phyloP scores from a whole-genome alignment of 192 early-diverging fungal species.

The Podila minutissima region DNA sequence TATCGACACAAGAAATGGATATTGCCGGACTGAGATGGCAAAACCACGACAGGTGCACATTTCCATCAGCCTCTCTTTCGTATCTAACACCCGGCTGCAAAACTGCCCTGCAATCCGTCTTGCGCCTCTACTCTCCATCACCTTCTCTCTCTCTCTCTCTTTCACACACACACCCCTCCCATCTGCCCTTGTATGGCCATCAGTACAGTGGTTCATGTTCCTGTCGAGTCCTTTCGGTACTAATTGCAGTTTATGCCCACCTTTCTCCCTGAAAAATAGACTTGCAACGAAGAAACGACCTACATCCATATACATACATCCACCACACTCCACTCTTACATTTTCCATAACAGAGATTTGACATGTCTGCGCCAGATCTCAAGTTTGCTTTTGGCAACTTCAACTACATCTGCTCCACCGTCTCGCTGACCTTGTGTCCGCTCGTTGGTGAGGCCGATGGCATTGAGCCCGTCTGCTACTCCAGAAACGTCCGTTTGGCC shows the following conservation, averaged over 20 bases:
- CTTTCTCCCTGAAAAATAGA: neutral
- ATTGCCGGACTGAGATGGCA: too few species aligned
- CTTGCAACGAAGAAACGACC: neutral
- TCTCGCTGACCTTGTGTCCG: constrained; percentile 90
- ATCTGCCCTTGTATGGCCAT: neutral
- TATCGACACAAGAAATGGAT: too few species aligned
- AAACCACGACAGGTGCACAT: too few species aligned
- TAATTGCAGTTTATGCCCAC: too few species aligned
- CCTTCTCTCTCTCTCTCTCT: too few species aligned
- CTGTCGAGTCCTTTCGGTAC: too few species aligned
- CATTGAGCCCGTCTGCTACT: constrained; percentile 90
- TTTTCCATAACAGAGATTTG: neutral
- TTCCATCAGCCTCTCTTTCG: too few species aligned
- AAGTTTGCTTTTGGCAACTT: constrained; percentile 67
- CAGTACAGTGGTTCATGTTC: too few species aligned
- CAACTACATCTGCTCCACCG: constrained; percentile 87
- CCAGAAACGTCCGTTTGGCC: constrained; percentile 90
- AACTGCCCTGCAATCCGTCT: too few species aligned
- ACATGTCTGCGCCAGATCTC: constrained; percentile 21
- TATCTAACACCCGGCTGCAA: too few species aligned
- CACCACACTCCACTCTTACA: neutral
- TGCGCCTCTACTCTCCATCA: too few species aligned
- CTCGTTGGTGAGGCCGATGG: constrained; percentile 79
- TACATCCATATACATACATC: too few species aligned
- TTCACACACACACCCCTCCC: neutral